Base-by-base conservation (phyloP, 1,284 basidiomycete species). In the Cryptococcus depauperatus region DNA sequence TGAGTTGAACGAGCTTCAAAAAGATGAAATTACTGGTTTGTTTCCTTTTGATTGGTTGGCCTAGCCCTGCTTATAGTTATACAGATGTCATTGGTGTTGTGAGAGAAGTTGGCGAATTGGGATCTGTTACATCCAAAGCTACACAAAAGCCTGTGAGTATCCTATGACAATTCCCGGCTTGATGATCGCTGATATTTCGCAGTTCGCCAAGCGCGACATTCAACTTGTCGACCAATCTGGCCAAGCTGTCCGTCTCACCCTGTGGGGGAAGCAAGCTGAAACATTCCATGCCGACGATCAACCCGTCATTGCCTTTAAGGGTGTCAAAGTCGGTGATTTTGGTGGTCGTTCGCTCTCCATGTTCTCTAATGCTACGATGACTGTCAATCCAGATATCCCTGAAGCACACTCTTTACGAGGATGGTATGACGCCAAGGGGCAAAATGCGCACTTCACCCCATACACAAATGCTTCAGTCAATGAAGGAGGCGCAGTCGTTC, bases 211-310 rank as follows among this genome's bases (percentile, higher is more conserved):
- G 70, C 82, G 91, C 48, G 91, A 96, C 44, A 72, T 96, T 38
- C 83, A 79, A 1, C 73, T 99, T 14, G 90, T 92, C 13, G 95
- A 99, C 66, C 80, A 80, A 52, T 84, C 87, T 8, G 78, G 78
- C 26, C 89, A 77, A 66, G 81, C 82, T 27, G 83, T 93, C 29
- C 80, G 87, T 25, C 69, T 97, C 54, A 98, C 95, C 3, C 74
- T 98, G 5, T 99, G 95, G 93, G 95, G 93, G 25, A 91, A 87
- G 67, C 84, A 87, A 65, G 95, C 93, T 1, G 91, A 97, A 64
- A 78, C 78, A 37, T 98, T 84, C 65, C 68, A 68, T 3, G 68
- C 71, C 13, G 68, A 73, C 3, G 76, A 79, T 33, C 55, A 73
- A 44, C 80, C 86, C 9, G 80, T 95, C 18, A 77, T 91, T 51